Percentiles rank a stretch among this genome's conserved stretches.
Conservation (phyloP, 208 protist genomes). For the Herpetomonas samuelpessoai region DNA sequence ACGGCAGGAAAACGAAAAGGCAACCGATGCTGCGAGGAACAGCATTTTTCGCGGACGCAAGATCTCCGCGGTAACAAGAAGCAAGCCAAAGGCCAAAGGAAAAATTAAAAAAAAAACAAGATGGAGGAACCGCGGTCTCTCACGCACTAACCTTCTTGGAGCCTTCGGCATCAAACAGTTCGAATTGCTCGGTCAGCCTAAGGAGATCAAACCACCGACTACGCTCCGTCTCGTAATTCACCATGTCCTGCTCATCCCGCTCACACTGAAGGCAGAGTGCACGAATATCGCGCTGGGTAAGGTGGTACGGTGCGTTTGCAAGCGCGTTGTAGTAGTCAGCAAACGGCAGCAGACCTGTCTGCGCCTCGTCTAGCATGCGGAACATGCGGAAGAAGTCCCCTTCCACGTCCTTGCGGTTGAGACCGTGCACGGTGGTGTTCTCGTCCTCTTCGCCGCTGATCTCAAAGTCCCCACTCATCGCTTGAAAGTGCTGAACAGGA, state of each 20-base stretch:
- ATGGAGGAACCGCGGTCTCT: too few species aligned
- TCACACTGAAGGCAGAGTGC: conserved; percentile 67
- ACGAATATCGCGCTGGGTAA: conserved; percentile 78
- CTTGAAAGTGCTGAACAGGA: conserved; percentile 74
- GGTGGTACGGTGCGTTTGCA: conserved; percentile 68
- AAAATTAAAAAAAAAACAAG: too few species aligned
- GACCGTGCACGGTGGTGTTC: conserved; percentile 73
- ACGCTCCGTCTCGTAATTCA: conserved; percentile 79
- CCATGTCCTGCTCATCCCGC: conserved; percentile 31
- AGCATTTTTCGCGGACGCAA: too few species aligned
- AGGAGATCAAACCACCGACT: conserved; percentile 71
- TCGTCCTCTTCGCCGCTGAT: conserved; percentile 22
- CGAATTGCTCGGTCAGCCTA: conserved; percentile 64
- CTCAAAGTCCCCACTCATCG: conserved; percentile 54
- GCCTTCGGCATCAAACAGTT: conserved; percentile 67
- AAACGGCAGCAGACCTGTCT: conserved; percentile 56
- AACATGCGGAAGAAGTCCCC: conserved; percentile 76
- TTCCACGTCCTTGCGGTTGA: conserved; percentile 76
- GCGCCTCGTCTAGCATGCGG: conserved; percentile 53
- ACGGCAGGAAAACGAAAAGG: too few species aligned
- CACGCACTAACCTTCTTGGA: too few species aligned
- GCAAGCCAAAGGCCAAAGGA: too few species aligned
- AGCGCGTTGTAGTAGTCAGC: conserved; percentile 60
- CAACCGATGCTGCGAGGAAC: too few species aligned
- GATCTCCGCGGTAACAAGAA: too few species aligned